These are phyloP conservation scores for Selaginella moellendorffii DNA, from an alignment of 75 land plant genomes.

Conservation along the genomic window DNA sequence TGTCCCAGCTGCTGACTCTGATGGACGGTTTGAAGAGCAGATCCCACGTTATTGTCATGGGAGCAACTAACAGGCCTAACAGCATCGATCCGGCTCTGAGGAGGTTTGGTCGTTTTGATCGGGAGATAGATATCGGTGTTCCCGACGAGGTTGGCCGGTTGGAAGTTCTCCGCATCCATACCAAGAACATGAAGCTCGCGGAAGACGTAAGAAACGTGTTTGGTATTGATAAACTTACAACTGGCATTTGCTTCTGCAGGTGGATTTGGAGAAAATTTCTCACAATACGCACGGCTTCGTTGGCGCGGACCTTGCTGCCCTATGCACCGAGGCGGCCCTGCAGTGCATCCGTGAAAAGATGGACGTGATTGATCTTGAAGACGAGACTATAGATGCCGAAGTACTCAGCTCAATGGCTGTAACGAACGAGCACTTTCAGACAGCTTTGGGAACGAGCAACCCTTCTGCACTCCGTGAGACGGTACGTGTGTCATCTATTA, in stretches of 20 bases:
- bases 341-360: conserved; percentile 31
- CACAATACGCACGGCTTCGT: conserved; percentile 30
- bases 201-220: conserved; percentile 42
- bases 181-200: conserved; percentile 82
- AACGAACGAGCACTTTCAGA: conserved; percentile 28
- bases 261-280: conserved; percentile 22
- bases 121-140: conserved; percentile 82
- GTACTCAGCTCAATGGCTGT: conserved; percentile 26
- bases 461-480: conserved; percentile 30
- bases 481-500: conserved; percentile 1
- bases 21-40: conserved; percentile 80
- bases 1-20: conserved; percentile 62
- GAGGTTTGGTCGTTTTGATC: conserved; percentile 67
- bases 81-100: conserved; percentile 81
- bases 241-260: too few relatives aligned
- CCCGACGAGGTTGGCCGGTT: conserved; percentile 79
- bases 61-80: conserved; percentile 78
- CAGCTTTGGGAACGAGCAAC: conserved; percentile 19
- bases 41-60: conserved; percentile 75
- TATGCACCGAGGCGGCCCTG: conserved; percentile 29
- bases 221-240: too few relatives aligned
- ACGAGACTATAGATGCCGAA: conserved; percentile 29
- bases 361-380: conserved; percentile 33
- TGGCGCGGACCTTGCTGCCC: conserved; percentile 29
- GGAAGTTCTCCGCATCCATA: conserved; percentile 67